Percentiles rank a stretch among this genome's conserved stretches.
Conservation (phyloP, 1,284 basidiomycete genomes). For the Athelia psychrophila region DNA sequence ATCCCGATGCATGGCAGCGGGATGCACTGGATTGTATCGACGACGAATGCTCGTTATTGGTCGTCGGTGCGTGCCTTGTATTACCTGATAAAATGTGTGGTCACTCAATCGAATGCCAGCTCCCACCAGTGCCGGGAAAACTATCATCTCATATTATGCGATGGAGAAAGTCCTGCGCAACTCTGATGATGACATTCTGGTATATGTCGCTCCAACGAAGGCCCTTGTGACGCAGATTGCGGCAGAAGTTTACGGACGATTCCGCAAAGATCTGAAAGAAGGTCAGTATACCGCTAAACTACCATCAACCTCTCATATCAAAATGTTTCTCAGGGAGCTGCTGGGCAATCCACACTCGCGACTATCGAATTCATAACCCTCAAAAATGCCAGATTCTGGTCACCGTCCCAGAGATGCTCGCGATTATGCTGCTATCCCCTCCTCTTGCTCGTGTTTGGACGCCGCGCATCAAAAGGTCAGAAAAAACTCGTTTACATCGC, state of each 20-base stretch:
- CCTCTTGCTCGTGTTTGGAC: slow-evolving; percentile 58
- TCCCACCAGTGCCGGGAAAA: slow-evolving; percentile 70
- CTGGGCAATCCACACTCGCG: slow-evolving; percentile 71
- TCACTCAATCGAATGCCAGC: too few relatives aligned
- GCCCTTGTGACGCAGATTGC: slow-evolving; percentile 68
- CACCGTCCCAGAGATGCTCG: slow-evolving; percentile 68
- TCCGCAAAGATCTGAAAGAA: slow-evolving; percentile 55
- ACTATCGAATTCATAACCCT: slow-evolving; percentile 60
- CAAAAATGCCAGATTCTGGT: slow-evolving; percentile 69
- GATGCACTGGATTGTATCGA: slow-evolving; percentile 65
- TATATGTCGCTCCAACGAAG: slow-evolving; percentile 74
- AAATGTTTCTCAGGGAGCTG: slow-evolving; percentile 40
- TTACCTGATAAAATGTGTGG: too few relatives aligned
- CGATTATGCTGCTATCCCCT: slow-evolving; percentile 67
- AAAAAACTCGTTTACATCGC: not conserved
- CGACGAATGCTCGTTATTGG: slow-evolving; percentile 53
- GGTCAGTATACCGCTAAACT: slow-evolving; percentile 28
- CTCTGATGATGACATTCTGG: slow-evolving; percentile 61
- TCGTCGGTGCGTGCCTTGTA: slow-evolving; percentile 47
- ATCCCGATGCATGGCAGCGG: slow-evolving; percentile 70
- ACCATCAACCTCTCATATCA: not conserved
- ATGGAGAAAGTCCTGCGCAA: slow-evolving; percentile 65
- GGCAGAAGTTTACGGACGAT: slow-evolving; percentile 68
- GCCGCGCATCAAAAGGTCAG: slow-evolving; percentile 55
- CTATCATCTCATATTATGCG: slow-evolving; percentile 74